phyloP scores from a whole-genome alignment of 2,329 filamentous ascomycete genomes.

The Penicillium crustosum region DNA sequence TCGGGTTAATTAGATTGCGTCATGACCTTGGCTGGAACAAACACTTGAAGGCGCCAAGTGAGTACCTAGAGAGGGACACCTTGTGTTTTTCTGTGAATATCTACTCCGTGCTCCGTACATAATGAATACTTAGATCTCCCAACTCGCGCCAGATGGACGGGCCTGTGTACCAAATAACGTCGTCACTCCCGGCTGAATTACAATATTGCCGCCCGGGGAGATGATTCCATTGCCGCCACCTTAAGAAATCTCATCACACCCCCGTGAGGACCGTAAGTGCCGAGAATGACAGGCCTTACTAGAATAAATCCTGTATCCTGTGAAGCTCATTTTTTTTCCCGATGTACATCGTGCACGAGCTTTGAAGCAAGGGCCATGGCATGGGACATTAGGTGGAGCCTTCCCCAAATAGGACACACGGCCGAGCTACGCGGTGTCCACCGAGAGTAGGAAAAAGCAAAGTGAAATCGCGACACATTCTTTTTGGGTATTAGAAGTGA shows the following conservation, averaged over 20 bases:
- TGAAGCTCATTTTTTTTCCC: background rate
- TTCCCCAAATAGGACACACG: slow-evolving; percentile 18
- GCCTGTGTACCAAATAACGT: background rate
- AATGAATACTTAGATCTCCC: background rate
- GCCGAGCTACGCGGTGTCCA: slow-evolving; percentile 13
- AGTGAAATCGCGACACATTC: background rate
- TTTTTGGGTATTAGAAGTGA: background rate
- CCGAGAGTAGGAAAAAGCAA: slow-evolving; percentile 1
- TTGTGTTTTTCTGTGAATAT: background rate
- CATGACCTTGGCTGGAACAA: background rate
- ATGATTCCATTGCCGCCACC: background rate
- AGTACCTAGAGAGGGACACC: background rate
- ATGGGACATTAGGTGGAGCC: slow-evolving; percentile 16
- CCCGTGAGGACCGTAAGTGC: background rate
- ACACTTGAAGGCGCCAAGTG: background rate
- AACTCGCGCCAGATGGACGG: background rate
- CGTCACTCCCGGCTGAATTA: slow-evolving; percentile 1
- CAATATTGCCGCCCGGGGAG: slow-evolving; percentile 10
- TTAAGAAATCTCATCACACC: slow-evolving; percentile 6
- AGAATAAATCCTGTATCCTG: background rate
- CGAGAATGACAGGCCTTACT: background rate
- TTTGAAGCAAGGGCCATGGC: slow-evolving; percentile 8
- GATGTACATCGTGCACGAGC: background rate
- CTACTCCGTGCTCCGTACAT: no score
- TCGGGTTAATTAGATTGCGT: background rate